A percentile compares a stretch with the other conserved stretches of the same genome.
Conservation (phyloP, 169 alveolate species). For the Plasmodium coatneyi region DNA sequence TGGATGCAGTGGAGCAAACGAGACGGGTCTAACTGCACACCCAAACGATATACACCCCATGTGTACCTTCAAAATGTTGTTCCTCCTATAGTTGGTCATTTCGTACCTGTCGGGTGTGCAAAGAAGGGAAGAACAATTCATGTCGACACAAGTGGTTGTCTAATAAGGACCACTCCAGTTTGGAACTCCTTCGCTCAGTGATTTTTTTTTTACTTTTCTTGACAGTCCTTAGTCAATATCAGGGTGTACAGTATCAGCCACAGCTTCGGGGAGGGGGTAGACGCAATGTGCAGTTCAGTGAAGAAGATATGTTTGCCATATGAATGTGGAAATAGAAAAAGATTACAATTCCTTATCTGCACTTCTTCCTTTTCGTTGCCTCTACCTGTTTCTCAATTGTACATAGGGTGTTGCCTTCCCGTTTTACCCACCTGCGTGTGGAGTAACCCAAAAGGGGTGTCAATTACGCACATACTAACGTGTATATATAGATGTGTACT, state of each 20-base stretch:
- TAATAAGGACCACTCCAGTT: not conserved
- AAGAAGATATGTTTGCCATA: not conserved
- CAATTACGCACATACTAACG: not conserved
- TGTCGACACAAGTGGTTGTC: not conserved
- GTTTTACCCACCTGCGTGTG: conserved; percentile 48
- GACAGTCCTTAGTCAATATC: conserved; percentile 28
- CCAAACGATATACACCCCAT: not conserved
- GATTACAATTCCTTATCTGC: not conserved
- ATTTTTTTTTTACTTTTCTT: conserved; percentile 39
- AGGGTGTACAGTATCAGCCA: conserved; percentile 66
- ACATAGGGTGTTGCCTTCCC: conserved; percentile 26
- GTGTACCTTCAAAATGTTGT: conserved; percentile 56
- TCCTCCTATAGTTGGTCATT: conserved; percentile 72
- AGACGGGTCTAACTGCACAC: not conserved
- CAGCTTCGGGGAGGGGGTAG: conserved; percentile 4
- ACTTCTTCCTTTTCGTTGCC: not conserved
- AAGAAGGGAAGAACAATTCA: not conserved
- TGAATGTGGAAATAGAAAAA: not conserved
- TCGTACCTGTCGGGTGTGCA: conserved; percentile 27
- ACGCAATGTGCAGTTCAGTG: not conserved
- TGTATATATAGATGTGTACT: not conserved
- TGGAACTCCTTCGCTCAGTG: not conserved
- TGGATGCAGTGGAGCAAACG: not conserved
- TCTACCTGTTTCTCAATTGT: conserved; percentile 57
- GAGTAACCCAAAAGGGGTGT: not conserved